Evolutionary conservation across 176 grass and related monocot species (phyloP), one percentile per base, ranked within the genome.

Genomic region (Musa troglodytarum): DNA sequence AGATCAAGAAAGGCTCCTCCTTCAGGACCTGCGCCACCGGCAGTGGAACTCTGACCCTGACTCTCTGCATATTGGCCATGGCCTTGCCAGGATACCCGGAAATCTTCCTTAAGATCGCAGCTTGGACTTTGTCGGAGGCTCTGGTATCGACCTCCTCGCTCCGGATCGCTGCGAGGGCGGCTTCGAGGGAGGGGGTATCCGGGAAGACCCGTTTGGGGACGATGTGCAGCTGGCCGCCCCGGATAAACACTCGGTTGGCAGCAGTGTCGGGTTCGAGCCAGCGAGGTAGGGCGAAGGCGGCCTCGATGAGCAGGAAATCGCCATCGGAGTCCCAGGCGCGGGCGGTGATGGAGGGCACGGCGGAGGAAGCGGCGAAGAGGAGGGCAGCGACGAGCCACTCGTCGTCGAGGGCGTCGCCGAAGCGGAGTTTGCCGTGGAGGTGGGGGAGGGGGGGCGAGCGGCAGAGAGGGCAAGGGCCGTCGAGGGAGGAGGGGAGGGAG

Each of bases 301-400:
- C 86, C 75, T 99, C 90, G 64, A 99, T 99, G 81, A 99, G 90
- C 80, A 99, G 95, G 81, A 99, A 99, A 52, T 99, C 95, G 1
- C 95, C 95, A 16, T 99, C 95, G 9, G 90, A 94, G 73, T 99
- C 95, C 95, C 90, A 94, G 0, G 88, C 73, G 69, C 86, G 84
- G 49, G 81, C 85, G 11, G 78, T 81, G 23, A 84, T 2, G 56
- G 68, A 5, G 0, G 86, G 90, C 61, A 94, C 76, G 57, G 75
- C 70, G 61, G 72, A 64, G 57, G 95, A 87, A 68, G 87, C 86
- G 5, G 71, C 23, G 80, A 93, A 98, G 49, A 98, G 82, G 59
- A 98, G 88, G 75, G 88, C 78, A 22, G 83, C 86, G 12, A 82
- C 85, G 82, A 98, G 79, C 95, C 95, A 98, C 71, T 98, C 95